phyloP scores from a whole-genome alignment of 1,139 yeast genomes.

The Protomyces inundatus region DNA sequence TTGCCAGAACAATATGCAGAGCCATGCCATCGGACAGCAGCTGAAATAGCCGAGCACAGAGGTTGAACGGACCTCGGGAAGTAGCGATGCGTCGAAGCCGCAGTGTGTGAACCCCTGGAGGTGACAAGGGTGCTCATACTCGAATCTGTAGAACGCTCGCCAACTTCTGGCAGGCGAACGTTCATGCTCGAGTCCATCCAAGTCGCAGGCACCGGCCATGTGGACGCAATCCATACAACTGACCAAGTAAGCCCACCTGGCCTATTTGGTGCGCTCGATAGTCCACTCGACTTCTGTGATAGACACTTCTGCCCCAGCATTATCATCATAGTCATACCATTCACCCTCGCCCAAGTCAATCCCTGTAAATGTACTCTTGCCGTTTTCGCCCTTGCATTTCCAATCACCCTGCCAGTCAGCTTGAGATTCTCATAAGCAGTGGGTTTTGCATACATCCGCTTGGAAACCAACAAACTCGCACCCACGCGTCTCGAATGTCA shows the following conservation, averaged over 20 bases:
- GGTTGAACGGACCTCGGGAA: too few species aligned
- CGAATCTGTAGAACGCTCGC: too few species aligned
- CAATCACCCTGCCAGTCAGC: conserved; percentile 50
- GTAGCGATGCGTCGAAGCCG: too few species aligned
- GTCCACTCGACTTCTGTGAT: conserved; percentile 68
- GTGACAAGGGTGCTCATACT: too few species aligned
- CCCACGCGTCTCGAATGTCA: conserved; percentile 82
- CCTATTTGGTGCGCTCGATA: conserved; percentile 35
- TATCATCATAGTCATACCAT: conserved; percentile 94
- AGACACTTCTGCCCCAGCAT: conserved; percentile 73
- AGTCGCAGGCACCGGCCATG: not conserved
- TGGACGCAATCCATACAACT: too few species aligned
- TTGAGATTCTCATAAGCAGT: conserved; percentile 10
- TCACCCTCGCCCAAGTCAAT: conserved; percentile 75
- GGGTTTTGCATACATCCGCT: conserved; percentile 44
- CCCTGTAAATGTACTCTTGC: conserved; percentile 48
- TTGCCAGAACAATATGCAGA: too few species aligned
- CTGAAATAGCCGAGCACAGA: too few species aligned
- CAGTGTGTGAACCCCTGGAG: too few species aligned
- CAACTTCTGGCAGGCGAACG: too few species aligned
- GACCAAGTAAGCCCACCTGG: not conserved
- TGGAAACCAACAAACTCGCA: conserved; percentile 63
- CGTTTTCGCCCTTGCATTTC: conserved; percentile 53
- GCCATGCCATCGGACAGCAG: too few species aligned
- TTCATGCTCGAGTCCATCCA: not conserved